Base-by-base conservation (phyloP, 179 eudicot species). In the Drosera spatulata region DNA sequence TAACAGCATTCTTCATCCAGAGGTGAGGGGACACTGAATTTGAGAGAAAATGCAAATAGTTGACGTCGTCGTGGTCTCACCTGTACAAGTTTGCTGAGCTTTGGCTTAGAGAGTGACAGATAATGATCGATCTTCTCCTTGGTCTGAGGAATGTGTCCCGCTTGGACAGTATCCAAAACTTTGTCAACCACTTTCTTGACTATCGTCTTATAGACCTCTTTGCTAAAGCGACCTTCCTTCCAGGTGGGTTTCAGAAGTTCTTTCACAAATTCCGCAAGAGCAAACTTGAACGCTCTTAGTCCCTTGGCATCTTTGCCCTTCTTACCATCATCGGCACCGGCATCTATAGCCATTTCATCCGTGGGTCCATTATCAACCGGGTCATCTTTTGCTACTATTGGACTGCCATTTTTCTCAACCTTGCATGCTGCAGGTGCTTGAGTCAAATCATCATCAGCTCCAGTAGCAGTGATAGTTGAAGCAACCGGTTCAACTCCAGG, bases 101-200 rank as follows among this genome's bases (percentile, higher is more conserved):
- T 91, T 41, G 84, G 79, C 74, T 82, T 86, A 4, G 84, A 80
- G 64, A 42, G 65, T 4, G 87, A 71, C 61, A 88, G 66, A 56
- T 88, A 91, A 48, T 76, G 82, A 59, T 91, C 95, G 37, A 91
- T 77, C 58, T 82, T 88, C 37, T 89, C 91, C 73, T 79, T 87
- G 2, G 86, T 77, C 61, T 74, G 83, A 49, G 98, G 98, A 59
- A 85, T 61, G 56, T 85, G 84, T 47, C 63, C 71, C 5, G 75
- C 83, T 64, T 73, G 83, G 55, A 79, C 56, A 37, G 91, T 69
- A 67, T 81, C 75, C 1, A 79, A 77, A 50, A 91, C 85, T 68
- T 91, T 91, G 71, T 88, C 91, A 40, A 91, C 96, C 56, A 79
- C 95, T 66, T 84, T 91, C 69, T 82, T 88, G 67, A 91, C 98